Conservation (phyloP, 2,329 filamentous ascomycete species). For the Sclerotiophoma versabilis region DNA sequence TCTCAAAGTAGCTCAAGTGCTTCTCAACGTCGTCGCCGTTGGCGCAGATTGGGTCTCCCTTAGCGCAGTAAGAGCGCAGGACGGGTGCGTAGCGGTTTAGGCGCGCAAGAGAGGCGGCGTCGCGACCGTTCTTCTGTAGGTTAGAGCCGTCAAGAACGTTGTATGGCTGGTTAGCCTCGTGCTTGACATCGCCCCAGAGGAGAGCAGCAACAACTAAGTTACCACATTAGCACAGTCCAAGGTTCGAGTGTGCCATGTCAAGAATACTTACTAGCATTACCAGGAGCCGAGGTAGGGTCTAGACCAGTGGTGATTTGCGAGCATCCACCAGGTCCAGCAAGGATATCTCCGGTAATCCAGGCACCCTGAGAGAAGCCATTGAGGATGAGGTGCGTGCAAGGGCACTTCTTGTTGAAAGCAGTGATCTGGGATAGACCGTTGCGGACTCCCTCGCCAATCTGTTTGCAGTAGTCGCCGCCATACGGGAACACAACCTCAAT, state of each 20-base stretch:
- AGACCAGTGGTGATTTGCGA: constrained; percentile 26
- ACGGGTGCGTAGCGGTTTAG: constrained; percentile 50
- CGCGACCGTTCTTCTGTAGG: constrained; percentile 24
- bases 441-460: constrained; percentile 29
- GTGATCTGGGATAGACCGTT: constrained; percentile 55
- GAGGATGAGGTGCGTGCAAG: constrained; percentile 62
- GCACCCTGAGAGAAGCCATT: constrained; percentile 67
- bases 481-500: constrained; percentile 31
- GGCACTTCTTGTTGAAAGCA: constrained; percentile 61
- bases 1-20: constrained; percentile 64
- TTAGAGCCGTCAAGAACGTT: constrained; percentile 30
- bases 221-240: constrained; percentile 27
- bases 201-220: constrained; percentile 34
- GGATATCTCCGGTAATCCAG: constrained; percentile 65
- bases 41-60: constrained; percentile 68
- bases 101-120: constrained; percentile 22
- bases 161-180: constrained; percentile 31
- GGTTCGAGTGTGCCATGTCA: constrained; percentile 23
- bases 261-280: constrained; percentile 33
- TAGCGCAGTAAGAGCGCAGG: constrained; percentile 69
- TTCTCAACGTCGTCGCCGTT: constrained; percentile 64
- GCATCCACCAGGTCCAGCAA: constrained; percentile 56
- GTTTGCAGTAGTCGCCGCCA: constrained; percentile 25
- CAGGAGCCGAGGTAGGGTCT: constrained; percentile 28
- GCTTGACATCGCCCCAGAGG: constrained; percentile 34